These are phyloP conservation scores for Angomonas desouzai DNA, from an alignment of 208 protist species.

Conservation along the genomic window DNA sequence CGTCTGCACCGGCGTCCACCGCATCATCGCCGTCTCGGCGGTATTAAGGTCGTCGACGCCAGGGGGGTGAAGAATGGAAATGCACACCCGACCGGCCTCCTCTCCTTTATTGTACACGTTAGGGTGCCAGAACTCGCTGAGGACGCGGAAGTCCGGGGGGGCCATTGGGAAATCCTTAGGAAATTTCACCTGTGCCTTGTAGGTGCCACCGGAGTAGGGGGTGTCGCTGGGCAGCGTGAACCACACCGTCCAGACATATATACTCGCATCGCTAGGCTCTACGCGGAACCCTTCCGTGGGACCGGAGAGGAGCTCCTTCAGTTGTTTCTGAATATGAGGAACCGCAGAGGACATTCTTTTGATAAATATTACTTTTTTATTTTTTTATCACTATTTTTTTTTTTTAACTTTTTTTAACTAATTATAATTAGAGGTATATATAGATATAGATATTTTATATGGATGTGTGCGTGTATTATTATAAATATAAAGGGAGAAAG, in stretches of 20 bases:
- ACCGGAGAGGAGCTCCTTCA: constrained; percentile 82
- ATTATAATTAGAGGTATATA: too few relatives aligned
- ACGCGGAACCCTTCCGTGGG: constrained; percentile 91
- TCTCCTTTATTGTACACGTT: constrained; percentile 94
- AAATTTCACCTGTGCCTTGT: constrained; percentile 91
- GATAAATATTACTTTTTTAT: not conserved
- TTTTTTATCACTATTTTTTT: not conserved
- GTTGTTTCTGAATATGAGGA: constrained; percentile 88
- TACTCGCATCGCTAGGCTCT: constrained; percentile 76
- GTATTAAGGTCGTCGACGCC: constrained; percentile 94
- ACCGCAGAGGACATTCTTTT: constrained; percentile 59
- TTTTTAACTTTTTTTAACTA: not conserved
- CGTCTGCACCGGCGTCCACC: constrained; percentile 95
- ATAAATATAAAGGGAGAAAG: not conserved
- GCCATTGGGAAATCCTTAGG: constrained; percentile 95
- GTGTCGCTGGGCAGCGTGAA: constrained; percentile 84
- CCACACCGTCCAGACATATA: constrained; percentile 93
- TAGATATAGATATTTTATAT: too few relatives aligned
- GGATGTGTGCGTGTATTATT: not conserved
- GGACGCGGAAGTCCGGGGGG: constrained; percentile 93
- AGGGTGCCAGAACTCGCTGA: constrained; percentile 97
- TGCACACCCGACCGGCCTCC: constrained; percentile 95
- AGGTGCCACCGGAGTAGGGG: constrained; percentile 87
- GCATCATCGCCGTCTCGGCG: constrained; percentile 90
- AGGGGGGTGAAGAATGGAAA: constrained; percentile 97